These are phyloP conservation scores for Vitis amurensis DNA, from an alignment of 164 flowering plant species.

Conservation along the genomic window DNA sequence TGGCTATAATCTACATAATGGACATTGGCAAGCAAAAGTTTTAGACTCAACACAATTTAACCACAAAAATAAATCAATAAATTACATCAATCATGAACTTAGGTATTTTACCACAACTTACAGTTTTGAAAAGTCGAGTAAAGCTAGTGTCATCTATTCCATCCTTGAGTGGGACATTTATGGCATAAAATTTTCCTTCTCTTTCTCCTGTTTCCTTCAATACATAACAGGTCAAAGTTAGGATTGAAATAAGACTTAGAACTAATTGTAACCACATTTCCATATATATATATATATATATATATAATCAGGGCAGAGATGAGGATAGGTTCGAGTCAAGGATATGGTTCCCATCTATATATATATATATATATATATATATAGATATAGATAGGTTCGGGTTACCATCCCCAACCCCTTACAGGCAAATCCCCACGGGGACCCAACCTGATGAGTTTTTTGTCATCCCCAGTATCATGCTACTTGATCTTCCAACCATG, in stretches of 20 bases:
- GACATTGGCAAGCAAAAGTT: slow-evolving; percentile 5
- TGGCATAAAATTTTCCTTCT: slow-evolving; percentile 96
- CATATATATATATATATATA: too few species aligned
- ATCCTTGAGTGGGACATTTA: slow-evolving; percentile 95
- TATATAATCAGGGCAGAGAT: too few species aligned
- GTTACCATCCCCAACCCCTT: too few species aligned
- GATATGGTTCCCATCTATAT: too few species aligned
- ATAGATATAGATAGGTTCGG: too few species aligned
- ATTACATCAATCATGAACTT: too few species aligned
- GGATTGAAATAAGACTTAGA: not conserved
- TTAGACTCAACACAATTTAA: slow-evolving; percentile 8
- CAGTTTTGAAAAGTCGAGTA: slow-evolving; percentile 85
- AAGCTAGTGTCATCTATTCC: slow-evolving; percentile 96
- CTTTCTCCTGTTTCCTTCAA: slow-evolving; percentile 92
- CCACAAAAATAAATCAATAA: not conserved
- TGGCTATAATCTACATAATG: slow-evolving; percentile 70
- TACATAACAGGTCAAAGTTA: slow-evolving; percentile 13
- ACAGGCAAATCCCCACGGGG: too few species aligned
- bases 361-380: too few species aligned
- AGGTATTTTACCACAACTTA: slow-evolving; percentile 34
- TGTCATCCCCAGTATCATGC: too few species aligned
- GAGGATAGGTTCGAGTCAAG: too few species aligned
- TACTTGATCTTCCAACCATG: too few species aligned
- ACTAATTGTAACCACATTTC: not conserved
- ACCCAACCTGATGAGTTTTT: too few species aligned